phyloP scores from a whole-genome alignment of 2,329 filamentous ascomycete species.

The Paecilomyces fulvus region DNA sequence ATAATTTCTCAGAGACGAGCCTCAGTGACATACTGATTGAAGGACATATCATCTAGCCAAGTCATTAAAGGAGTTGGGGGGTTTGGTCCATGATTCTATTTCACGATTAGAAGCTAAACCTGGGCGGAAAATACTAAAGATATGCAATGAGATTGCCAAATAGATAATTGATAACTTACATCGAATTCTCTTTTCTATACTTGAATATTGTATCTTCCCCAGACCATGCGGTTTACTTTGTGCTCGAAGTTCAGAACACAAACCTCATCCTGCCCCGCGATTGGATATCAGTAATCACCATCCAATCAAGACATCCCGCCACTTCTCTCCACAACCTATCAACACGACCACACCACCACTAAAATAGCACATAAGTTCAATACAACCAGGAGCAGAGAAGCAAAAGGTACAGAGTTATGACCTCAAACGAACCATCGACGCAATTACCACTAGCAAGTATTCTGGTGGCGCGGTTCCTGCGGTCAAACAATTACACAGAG shows the following conservation, averaged over 20 bases:
- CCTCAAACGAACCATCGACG: background rate
- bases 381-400: background rate
- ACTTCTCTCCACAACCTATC: background rate
- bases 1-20: background rate
- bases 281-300: background rate
- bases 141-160: background rate
- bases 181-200: background rate
- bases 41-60: background rate
- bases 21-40: background rate
- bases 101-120: background rate
- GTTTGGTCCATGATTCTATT: background rate
- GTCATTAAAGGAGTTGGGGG: background rate
- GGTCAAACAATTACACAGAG: conserved; percentile 37
- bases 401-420: background rate
- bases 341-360: background rate
- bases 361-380: background rate
- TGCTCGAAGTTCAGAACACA: background rate
- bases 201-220: too few species aligned
- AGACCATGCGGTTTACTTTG: too few species aligned
- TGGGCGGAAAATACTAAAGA: background rate
- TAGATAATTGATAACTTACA: background rate
- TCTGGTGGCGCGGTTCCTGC: conserved; percentile 36
- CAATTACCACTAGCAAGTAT: conserved; percentile 20
- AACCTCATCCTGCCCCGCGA: background rate
- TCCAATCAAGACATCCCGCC: background rate